Base-by-base conservation (phyloP, 2,329 filamentous ascomycete genomes). In the Nemania bipapillata region DNA sequence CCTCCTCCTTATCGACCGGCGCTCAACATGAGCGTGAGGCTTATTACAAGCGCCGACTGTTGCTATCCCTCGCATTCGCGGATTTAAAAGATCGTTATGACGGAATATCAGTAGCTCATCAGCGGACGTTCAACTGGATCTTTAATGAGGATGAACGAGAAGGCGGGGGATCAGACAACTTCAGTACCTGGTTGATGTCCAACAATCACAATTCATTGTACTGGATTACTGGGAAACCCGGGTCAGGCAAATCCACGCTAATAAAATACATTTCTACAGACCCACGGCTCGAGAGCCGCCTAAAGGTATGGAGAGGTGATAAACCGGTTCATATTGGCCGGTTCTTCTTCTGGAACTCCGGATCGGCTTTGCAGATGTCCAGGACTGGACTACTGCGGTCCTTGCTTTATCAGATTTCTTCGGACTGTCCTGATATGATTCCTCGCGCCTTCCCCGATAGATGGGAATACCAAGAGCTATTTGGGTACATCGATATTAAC, bases 301-400 rank as follows among this genome's bases (percentile, higher is more conserved):
- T 50, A 9, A 17, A 50, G 22, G 1, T 11, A 3, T 50, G 47
- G 47, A 22, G 8, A 5, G 22, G 8, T 8, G 47, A 9, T 1
- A 24, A 50, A 4, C 11, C 4, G 47, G 22, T 50, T 1, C n/a
- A 50, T 15, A 50, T 15, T 3, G 20, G 11, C 8, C 11, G 22
- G 4, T 50, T 50, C 30, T 59, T 35, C 30, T 59, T 59, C 15
- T 59, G 56, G 42, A 49, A 42, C 6, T 26, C 56, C 12, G 56
- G 56, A 17, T 49, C n/a, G 4, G 9, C 15, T 1, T 15, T 59
- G 30, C 56, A 59, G 47, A 59, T 49, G n/a, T 35, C 42, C 11
- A 17, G 35, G 9, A 26, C 32, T 26, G 56, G 56, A n/a, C 56
- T 59, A 3, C 56, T 59, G 9, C 56, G 37, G 12, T 24, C 24